Conservation (phyloP, 495 filamentous ascomycete species). For the Aspergillus ellipticus region DNA sequence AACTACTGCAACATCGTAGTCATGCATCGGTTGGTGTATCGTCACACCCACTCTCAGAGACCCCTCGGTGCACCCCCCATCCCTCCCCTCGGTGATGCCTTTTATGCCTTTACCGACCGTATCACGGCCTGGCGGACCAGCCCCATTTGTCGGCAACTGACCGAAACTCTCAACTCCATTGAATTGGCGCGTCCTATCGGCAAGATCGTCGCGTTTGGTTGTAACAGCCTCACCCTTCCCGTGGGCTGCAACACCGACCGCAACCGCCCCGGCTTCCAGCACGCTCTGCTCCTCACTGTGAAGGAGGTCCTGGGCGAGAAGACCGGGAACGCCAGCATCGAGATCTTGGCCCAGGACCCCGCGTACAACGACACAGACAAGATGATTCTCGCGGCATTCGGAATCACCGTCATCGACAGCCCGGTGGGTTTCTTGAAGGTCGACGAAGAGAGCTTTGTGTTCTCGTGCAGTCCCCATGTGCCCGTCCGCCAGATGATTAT, state of each 20-base stretch:
- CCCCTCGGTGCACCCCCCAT: no score
- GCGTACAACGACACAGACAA: not conserved
- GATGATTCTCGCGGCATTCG: not conserved
- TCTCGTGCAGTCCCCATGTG: conserved; percentile 6
- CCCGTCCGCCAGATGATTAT: conserved; percentile 7
- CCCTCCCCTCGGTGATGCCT: no score
- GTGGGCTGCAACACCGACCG: not conserved
- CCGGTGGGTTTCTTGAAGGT: conserved; percentile 5
- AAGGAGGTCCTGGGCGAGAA: not conserved
- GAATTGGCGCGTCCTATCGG: not conserved
- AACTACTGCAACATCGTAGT: not conserved
- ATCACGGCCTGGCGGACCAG: conserved; percentile 1
- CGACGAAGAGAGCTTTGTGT: conserved; percentile 1
- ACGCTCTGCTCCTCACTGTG: not conserved
- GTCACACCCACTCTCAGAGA: no score
- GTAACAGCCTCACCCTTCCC: not conserved
- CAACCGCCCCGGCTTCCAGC: not conserved
- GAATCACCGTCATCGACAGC: not conserved
- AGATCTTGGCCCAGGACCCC: not conserved
- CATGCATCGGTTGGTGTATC: no score
- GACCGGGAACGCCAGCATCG: not conserved
- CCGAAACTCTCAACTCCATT: not conserved
- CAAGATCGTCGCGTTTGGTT: conserved; percentile 8
- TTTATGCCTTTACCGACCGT: no score
- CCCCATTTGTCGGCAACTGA: not conserved